phyloP scores from a whole-genome alignment of 257 asterid genomes.

The Nemophila menziesii region DNA sequence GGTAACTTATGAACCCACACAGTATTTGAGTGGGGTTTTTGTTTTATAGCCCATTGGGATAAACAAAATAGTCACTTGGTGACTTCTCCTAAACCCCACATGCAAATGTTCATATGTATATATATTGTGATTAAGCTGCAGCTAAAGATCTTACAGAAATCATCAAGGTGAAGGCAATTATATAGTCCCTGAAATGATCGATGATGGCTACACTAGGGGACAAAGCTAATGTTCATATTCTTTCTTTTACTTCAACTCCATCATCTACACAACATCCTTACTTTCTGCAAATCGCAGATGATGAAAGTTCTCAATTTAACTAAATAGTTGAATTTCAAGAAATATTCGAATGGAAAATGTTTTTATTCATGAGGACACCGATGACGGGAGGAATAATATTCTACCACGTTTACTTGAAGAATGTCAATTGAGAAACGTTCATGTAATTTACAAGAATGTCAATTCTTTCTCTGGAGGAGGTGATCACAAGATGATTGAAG shows the following conservation, averaged over 20 bases:
- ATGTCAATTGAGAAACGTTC: background rate
- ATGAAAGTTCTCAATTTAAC: constrained; percentile 23
- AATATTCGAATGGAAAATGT: constrained; percentile 26
- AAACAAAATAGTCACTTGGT: too few species aligned
- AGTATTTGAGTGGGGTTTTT: too few species aligned
- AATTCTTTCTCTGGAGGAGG: constrained; percentile 16
- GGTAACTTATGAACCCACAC: too few species aligned
- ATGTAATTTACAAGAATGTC: constrained; percentile 6
- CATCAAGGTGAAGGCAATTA: constrained; percentile 19
- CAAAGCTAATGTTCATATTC: constrained; percentile 22
- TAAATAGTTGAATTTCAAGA: constrained; percentile 19
- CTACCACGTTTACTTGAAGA: background rate
- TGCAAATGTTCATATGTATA: too few species aligned
- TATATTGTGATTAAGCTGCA: too few species aligned
- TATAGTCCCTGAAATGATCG: constrained; percentile 20
- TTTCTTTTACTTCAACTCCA: constrained; percentile 22
- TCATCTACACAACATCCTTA: constrained; percentile 17
- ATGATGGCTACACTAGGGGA: constrained; percentile 18
- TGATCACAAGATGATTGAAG: constrained; percentile 7
- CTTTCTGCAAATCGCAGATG: constrained; percentile 26
- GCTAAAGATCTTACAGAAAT: constrained; percentile 32
- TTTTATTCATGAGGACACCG: constrained; percentile 20
- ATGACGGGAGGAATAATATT: constrained; percentile 18
- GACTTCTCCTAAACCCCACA: too few species aligned
- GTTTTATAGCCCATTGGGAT: too few species aligned